phyloP scores from a whole-genome alignment of 768 basidiomycete genomes.

The Cystofilobasidium ferigula region DNA sequence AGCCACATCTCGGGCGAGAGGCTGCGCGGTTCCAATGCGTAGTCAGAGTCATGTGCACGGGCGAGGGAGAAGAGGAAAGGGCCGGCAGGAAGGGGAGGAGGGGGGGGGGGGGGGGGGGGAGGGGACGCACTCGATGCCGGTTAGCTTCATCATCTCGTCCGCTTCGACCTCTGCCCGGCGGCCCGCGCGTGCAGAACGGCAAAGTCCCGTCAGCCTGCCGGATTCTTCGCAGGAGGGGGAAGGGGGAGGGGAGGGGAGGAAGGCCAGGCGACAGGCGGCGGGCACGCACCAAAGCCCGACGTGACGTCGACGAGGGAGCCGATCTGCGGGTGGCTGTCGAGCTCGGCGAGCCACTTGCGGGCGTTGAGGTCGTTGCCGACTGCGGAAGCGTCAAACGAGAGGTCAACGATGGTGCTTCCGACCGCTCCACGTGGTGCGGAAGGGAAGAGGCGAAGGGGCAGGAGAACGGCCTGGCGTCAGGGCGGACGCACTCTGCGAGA shows the following conservation, averaged over 20 bases:
- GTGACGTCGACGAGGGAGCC: conserved; percentile 12
- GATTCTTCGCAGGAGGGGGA: too few species aligned
- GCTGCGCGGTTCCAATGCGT: not conserved
- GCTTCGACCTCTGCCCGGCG: too few species aligned
- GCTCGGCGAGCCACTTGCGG: conserved; percentile 35
- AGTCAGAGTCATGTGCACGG: not conserved
- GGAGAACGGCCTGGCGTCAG: not conserved
- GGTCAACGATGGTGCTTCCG: too few species aligned
- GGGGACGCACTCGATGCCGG: conserved; percentile 7
- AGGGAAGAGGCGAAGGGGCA: not conserved
- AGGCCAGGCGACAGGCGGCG: too few species aligned
- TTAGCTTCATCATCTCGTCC: conserved; percentile 17
- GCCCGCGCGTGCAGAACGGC: too few species aligned
- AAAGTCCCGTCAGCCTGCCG: too few species aligned
- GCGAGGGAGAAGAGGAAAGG: not conserved
- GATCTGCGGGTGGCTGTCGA: conserved; percentile 1
- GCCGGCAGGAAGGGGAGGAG: too few species aligned
- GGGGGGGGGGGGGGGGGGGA: too few species aligned
- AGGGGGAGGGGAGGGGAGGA: too few species aligned
- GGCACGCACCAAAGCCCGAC: conserved; percentile 17
- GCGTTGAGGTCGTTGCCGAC: conserved; percentile 39
- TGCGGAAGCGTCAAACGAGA: conserved; percentile 26
- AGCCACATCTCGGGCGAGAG: conserved; percentile 24
- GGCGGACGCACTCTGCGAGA: not conserved
- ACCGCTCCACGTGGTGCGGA: not conserved